Percentiles rank a stretch among this genome's conserved stretches.
These are phyloP conservation scores for Emericellopsis cladophorae DNA, from an alignment of 2,329 filamentous ascomycete species.

Conservation along the genomic window DNA sequence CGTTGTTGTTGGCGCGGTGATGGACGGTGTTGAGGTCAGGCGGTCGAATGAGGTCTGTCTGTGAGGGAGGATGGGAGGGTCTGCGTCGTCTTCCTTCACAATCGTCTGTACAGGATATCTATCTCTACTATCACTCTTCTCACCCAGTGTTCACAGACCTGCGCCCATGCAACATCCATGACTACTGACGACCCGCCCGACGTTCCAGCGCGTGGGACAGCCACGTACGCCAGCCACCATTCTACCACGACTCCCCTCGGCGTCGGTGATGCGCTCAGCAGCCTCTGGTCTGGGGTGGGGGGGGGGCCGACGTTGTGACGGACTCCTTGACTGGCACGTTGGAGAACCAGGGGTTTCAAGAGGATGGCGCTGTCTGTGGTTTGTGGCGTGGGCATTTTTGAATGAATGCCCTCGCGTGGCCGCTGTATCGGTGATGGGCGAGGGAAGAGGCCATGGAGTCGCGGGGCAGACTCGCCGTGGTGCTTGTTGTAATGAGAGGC, in stretches of 20 bases:
- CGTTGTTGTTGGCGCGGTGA: slow-evolving; percentile 8
- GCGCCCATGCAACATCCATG: too few species aligned
- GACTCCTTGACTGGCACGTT: slow-evolving; percentile 12
- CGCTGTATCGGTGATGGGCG: slow-evolving; percentile 23
- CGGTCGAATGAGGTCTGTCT: slow-evolving; percentile 10
- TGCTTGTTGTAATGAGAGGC: slow-evolving; percentile 24
- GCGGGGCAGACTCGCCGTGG: slow-evolving; percentile 28
- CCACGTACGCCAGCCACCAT: too few species aligned
- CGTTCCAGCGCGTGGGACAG: too few species aligned
- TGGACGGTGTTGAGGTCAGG: slow-evolving; percentile 7
- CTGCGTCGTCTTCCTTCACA: too few species aligned
- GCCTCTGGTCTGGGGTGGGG: slow-evolving; percentile 17
- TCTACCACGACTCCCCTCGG: slow-evolving; percentile 7
- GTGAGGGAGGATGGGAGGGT: neutral
- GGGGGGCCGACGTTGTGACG: slow-evolving; percentile 9
- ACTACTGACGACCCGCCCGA: too few species aligned
- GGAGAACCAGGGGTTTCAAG: slow-evolving; percentile 17
- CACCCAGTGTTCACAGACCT: too few species aligned
- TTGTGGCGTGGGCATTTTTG: slow-evolving; percentile 18
- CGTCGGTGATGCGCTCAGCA: slow-evolving; percentile 11
- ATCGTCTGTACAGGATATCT: too few species aligned
- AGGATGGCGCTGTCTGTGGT: slow-evolving; percentile 22
- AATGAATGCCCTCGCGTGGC: slow-evolving; percentile 27
- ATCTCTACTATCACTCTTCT: too few species aligned
- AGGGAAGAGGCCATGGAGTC: slow-evolving; percentile 29